phyloP scores from a whole-genome alignment of 2,329 filamentous ascomycete genomes.

The Paramyrothecium sp. region DNA sequence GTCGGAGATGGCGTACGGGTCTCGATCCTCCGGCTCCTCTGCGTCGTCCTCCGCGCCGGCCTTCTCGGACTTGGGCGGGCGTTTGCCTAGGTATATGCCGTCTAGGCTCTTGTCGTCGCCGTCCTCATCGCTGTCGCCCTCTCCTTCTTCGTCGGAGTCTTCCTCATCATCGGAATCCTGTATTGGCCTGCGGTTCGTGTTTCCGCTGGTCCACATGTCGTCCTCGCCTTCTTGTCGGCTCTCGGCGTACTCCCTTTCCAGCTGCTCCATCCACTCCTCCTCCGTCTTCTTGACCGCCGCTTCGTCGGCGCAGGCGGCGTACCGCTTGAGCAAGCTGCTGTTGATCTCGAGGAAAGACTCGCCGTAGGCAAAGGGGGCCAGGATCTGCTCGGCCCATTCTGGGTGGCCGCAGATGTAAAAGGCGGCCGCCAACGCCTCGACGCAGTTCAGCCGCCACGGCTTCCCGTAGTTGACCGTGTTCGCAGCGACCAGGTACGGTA shows the following conservation, averaged over 20 bases:
- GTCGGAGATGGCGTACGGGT: slow-evolving; percentile 76
- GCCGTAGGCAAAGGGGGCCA: slow-evolving; percentile 87
- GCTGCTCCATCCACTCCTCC: slow-evolving; percentile 81
- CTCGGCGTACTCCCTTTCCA: slow-evolving; percentile 86
- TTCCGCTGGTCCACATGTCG: slow-evolving; percentile 89
- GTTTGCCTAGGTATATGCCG: slow-evolving; percentile 61
- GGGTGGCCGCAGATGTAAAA: slow-evolving; percentile 89
- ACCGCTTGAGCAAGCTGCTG: slow-evolving; percentile 73
- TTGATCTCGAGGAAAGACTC: slow-evolving; percentile 91
- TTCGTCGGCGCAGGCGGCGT: slow-evolving; percentile 80
- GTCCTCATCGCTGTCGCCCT: slow-evolving; percentile 43
- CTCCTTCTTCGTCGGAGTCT: slow-evolving; percentile 47
- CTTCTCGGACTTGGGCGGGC: slow-evolving; percentile 27
- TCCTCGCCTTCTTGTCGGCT: slow-evolving; percentile 68
- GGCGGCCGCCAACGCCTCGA: slow-evolving; percentile 87
- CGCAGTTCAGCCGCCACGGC: slow-evolving; percentile 93
- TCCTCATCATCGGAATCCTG: slow-evolving; percentile 57
- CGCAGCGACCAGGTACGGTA: slow-evolving; percentile 94
- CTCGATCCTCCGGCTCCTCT: slow-evolving; percentile 49
- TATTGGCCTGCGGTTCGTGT: slow-evolving; percentile 68
- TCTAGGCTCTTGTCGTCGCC: slow-evolving; percentile 47
- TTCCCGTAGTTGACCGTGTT: slow-evolving; percentile 98
- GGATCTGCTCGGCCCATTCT: slow-evolving; percentile 85
- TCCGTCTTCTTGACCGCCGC: slow-evolving; percentile 81
- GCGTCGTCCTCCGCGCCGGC: slow-evolving; percentile 28